These are phyloP conservation scores for Trichoderma gamsii DNA, from an alignment of 495 filamentous ascomycete species.

Conservation along the genomic window DNA sequence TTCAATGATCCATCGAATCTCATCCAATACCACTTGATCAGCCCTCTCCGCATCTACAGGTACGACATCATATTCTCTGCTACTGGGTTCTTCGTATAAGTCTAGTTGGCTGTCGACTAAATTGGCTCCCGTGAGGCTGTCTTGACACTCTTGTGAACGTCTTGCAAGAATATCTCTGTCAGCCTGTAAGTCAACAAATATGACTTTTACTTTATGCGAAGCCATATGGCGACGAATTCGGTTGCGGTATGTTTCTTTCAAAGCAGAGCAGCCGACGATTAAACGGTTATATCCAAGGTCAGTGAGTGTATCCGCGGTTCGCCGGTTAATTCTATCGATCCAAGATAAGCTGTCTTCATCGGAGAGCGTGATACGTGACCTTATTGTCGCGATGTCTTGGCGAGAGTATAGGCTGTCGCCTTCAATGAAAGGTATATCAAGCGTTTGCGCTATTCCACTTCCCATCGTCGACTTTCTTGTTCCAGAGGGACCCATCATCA, in stretches of 20 bases:
- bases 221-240: neutral
- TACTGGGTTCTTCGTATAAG: neutral
- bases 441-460: neutral
- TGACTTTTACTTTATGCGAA: neutral
- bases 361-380: neutral
- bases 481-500: neutral
- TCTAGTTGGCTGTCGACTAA: neutral
- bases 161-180: neutral
- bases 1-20: neutral
- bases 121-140: neutral
- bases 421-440: neutral
- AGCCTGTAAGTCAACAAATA: neutral
- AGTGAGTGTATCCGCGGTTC: neutral
- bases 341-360: constrained; percentile 1
- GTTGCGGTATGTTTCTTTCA: neutral
- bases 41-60: neutral
- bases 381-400: neutral
- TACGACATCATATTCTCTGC: neutral
- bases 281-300: neutral
- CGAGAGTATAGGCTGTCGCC: neutral
- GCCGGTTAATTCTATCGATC: neutral
- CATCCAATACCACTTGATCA: neutral
- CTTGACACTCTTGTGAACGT: neutral
- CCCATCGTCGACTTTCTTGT: neutral
- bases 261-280: neutral